Base-by-base conservation (phyloP, 2,329 filamentous ascomycete genomes). In the Botrytis medusae region DNA sequence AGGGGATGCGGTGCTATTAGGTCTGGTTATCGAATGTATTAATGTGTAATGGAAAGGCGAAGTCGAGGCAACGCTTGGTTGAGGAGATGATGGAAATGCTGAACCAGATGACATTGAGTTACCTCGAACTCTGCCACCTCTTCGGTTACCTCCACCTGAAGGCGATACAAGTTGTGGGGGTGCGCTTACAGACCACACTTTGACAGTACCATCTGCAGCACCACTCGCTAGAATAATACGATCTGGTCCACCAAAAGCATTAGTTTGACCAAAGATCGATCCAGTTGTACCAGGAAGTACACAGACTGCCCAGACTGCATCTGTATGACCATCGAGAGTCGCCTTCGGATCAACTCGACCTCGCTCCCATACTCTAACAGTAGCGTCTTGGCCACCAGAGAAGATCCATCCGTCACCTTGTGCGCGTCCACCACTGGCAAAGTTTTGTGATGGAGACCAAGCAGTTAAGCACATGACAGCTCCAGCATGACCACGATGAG, bases 321-420 rank as follows among this genome's bases (percentile, higher is more conserved):
- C 96, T 0, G 92, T 97, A 80, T 98, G 96, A 0, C 95, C 95
- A 77, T 98, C 94, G 6, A 99, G 86, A 0, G 94, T 97, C 2
- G 94, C 94, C 83, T 98, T 98, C 12, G 96, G 94, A 81, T 98
- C 96, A 46, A 99, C 94, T 64, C 95, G 87, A 42, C 95, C 95
- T 69, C 95, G 90, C 82, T 99, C 95, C 96, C 96, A 99, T 0
- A 99, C 94, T 44, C 95, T 90, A 54, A 99, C 91, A 10, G 94
- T 97, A 29, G 93, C 90, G 82, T 99, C 96, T 81, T 98, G 94
- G 6, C 96, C 96, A 74, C 96, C 96, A 8, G 95, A 98, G 83
- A 99, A 99, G 77, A 99, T 95, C 96, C 96, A 99, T 42, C 96
- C 96, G 78, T 98, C 96, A 46, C 95, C 95, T 78, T 92, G 90